phyloP scores from a whole-genome alignment of 352 stramenopile genomes.

The Globisporangium irregulare region DNA sequence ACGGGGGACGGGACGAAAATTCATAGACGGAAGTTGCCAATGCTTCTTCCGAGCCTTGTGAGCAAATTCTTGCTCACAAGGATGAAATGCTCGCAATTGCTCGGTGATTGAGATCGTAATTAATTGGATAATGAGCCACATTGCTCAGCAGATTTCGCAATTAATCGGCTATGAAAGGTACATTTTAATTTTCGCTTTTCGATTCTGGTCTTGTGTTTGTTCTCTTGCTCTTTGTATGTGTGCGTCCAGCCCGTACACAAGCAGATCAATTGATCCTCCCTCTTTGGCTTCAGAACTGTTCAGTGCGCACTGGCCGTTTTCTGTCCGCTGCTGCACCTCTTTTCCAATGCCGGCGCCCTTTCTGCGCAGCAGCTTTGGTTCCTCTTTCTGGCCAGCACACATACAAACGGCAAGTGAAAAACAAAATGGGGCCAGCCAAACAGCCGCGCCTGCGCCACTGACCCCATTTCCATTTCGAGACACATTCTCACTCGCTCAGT shows the following conservation, averaged over 20 bases:
- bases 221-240: slow-evolving; percentile 1
- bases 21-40: not conserved
- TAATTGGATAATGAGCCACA: not conserved
- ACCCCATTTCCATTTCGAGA: not conserved
- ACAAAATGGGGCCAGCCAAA: not conserved
- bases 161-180: not conserved
- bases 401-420: not conserved
- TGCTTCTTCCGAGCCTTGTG: not conserved
- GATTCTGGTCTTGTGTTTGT: not conserved
- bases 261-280: not conserved
- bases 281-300: slow-evolving; percentile 17
- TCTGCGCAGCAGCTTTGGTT: not conserved
- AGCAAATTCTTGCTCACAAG: too few species aligned
- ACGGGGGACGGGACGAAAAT: not conserved
- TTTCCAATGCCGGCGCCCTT: not conserved
- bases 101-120: not conserved
- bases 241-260: not conserved
- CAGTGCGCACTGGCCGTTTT: slow-evolving; percentile 14
- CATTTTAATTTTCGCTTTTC: not conserved
- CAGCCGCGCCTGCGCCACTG: not conserved
- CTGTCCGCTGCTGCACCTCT: slow-evolving; percentile 1
- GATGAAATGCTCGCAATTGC: not conserved
- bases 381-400: not conserved
- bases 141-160: not conserved
- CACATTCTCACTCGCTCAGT: not conserved